These are phyloP conservation scores for Limonomyces culmigenus DNA, from an alignment of 1,284 basidiomycete genomes.

Conservation along the genomic window DNA sequence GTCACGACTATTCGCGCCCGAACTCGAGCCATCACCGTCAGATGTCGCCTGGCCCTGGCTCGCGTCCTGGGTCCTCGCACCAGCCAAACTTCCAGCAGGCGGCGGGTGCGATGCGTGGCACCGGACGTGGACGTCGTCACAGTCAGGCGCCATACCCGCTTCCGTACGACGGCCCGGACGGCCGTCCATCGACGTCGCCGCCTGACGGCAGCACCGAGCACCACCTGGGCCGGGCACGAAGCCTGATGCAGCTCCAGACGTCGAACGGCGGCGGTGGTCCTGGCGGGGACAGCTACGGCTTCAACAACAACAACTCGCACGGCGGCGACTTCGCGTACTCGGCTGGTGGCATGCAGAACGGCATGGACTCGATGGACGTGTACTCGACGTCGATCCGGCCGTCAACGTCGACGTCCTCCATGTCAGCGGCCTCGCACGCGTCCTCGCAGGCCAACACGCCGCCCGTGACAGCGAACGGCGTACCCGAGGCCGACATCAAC, in stretches of 20 bases:
- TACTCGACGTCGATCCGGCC: slow-evolving; percentile 32
- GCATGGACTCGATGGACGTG: slow-evolving; percentile 7
- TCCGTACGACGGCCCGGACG: slow-evolving; percentile 48
- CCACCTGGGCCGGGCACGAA: slow-evolving; percentile 48
- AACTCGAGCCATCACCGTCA: slow-evolving; percentile 51
- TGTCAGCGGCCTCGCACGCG: slow-evolving; percentile 51
- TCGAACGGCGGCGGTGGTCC: not conserved
- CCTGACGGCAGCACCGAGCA: slow-evolving; percentile 33
- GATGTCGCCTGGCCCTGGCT: slow-evolving; percentile 17
- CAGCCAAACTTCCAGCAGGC: slow-evolving; percentile 31
- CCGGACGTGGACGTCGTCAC: slow-evolving; percentile 54
- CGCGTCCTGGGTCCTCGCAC: slow-evolving; percentile 40
- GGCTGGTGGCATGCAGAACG: slow-evolving; percentile 19
- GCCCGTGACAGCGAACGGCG: slow-evolving; percentile 40
- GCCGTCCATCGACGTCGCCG: slow-evolving; percentile 57
- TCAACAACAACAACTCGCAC: slow-evolving; percentile 30
- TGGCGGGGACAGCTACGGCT: slow-evolving; percentile 48
- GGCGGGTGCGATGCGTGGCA: slow-evolving; percentile 36
- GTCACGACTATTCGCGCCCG: slow-evolving; percentile 51
- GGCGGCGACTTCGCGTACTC: slow-evolving; percentile 70
- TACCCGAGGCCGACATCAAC: slow-evolving; percentile 52
- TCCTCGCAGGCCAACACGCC: slow-evolving; percentile 67
- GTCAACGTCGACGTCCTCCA: slow-evolving; percentile 55
- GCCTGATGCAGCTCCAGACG: slow-evolving; percentile 55
- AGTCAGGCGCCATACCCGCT: slow-evolving; percentile 72